Percentiles rank a stretch among this genome's conserved stretches.
Evolutionary conservation across 2,329 filamentous ascomycete species (phyloP).

Genomic region (Coniella lustricola): DNA sequence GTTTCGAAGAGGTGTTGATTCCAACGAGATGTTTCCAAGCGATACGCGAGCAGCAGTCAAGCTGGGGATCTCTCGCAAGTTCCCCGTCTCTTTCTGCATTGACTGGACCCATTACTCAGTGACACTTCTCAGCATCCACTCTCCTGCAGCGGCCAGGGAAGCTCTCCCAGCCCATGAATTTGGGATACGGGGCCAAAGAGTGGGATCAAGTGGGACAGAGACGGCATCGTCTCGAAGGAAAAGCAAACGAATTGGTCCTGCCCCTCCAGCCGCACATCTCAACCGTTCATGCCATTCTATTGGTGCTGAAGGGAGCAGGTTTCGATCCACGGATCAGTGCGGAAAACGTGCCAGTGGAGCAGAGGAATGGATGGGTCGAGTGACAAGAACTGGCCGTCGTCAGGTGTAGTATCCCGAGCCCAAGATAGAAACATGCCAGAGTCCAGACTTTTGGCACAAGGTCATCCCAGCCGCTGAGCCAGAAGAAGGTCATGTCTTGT

Average conservation of each 20-base stretch:
- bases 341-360: not conserved
- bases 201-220: not conserved
- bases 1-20: too few species aligned
- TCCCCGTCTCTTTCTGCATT: too few species aligned
- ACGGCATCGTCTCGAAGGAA: too few species aligned
- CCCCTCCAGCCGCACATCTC: not conserved
- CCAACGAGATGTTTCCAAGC: not conserved
- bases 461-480: too few species aligned
- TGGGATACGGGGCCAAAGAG: not conserved
- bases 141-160: conserved; percentile 3
- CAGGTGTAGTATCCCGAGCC: not conserved
- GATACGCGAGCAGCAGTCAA: too few species aligned
- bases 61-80: too few species aligned
- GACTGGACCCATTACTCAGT: not conserved
- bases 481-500: too few species aligned
- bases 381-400: not conserved
- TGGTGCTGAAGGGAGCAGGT: not conserved
- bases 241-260: not conserved
- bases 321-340: not conserved
- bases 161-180: conserved; percentile 1
- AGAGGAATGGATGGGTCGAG: too few species aligned
- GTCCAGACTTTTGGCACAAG: too few species aligned
- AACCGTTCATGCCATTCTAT: not conserved
- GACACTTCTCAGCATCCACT: conserved; percentile 1
- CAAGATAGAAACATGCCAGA: too few species aligned